Evolutionary conservation across 2,329 filamentous ascomycete genomes (phyloP), one percentile per base, ranked within the genome.

Genomic region (Colletotrichum musae): DNA sequence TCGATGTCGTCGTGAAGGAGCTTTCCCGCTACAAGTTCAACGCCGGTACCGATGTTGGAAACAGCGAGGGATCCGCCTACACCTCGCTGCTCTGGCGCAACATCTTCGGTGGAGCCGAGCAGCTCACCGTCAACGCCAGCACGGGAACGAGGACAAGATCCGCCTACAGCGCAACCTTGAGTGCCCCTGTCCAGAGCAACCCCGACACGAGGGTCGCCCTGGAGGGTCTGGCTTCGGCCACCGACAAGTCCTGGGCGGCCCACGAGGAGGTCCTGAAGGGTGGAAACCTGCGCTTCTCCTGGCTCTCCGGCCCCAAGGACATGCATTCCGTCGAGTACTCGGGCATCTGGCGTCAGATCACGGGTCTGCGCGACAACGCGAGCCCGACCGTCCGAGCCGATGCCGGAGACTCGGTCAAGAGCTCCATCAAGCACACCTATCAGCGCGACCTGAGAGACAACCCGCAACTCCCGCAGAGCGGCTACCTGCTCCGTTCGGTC

Each of bases 21-120:
- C 91, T 93, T 73, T 92, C 93, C 39, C 91, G 93, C 47, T 89
- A 98, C 76, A 90, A 94, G 68, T 88, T 98, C 76, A 97, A 97
- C 84, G 97, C 95, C 0, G 96, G 96, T 69, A 98, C 96, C 9
- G 95, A 98, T 78, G 87, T 97, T 53, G 96, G 96, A 71, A 97
- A 97, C 77, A 91, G 94, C 24, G 96, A 99, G 81, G 96, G 95
- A 43, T 97, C 95, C 7, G 95, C 95, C 4, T 98, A 97, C 77
- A 92, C 93, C 73, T 95, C 96, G 73, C 87, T 94, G 52, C 87
- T 95, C 59, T 91, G 94, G 85, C 91, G 96, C 74, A 99, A 99
- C 81, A 88, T 99, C 69, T 94, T 99, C 78, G 96, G 96, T 59
- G 96, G 96, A 47, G 96, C 95, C 26, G 96, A 99, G 83, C 93